Conservation (phyloP, 257 asterid genomes). For the Plantago ovata region DNA sequence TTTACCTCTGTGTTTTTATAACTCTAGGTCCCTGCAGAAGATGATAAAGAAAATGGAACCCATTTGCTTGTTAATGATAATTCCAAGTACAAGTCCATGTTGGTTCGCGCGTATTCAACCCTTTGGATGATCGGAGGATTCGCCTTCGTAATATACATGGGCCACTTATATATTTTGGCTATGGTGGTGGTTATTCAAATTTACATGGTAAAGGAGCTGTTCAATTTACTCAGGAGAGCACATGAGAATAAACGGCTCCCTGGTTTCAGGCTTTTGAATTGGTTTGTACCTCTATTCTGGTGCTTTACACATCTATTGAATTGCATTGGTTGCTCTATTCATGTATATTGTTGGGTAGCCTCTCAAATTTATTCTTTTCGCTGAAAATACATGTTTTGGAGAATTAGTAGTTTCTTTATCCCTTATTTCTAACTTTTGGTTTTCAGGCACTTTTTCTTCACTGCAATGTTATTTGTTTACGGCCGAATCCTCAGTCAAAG, state of each 20-base stretch:
- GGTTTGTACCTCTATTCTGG: conserved; percentile 41
- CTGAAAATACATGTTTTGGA: conserved; percentile 6
- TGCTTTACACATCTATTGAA: too few species aligned
- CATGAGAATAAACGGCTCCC: conserved; percentile 91
- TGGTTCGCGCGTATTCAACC: conserved; percentile 74
- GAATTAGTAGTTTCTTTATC: background rate
- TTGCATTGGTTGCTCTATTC: background rate
- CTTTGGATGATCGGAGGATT: conserved; percentile 98
- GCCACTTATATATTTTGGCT: conserved; percentile 96
- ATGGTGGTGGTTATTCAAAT: conserved; percentile 88
- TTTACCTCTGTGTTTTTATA: conserved; percentile 10
- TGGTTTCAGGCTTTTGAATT: conserved; percentile 87
- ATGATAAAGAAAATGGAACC: conserved; percentile 47
- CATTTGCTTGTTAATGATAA: conserved; percentile 71
- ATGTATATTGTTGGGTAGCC: background rate
- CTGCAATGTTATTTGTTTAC: conserved; percentile 76
- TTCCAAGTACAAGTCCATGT: conserved; percentile 89
- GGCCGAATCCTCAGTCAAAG: conserved; percentile 87
- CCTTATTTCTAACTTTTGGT: background rate
- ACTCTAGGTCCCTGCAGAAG: conserved; percentile 67
- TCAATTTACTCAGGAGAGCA: conserved; percentile 74
- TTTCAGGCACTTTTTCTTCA: conserved; percentile 87
- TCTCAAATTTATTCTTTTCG: conserved; percentile 14
- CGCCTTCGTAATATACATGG: conserved; percentile 73
- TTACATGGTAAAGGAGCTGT: conserved; percentile 89